Evolutionary conservation across 805 yeast genomes (phyloP), one percentile per base, ranked within the genome.

Genomic region (Hanseniaspora nectarophila): DNA sequence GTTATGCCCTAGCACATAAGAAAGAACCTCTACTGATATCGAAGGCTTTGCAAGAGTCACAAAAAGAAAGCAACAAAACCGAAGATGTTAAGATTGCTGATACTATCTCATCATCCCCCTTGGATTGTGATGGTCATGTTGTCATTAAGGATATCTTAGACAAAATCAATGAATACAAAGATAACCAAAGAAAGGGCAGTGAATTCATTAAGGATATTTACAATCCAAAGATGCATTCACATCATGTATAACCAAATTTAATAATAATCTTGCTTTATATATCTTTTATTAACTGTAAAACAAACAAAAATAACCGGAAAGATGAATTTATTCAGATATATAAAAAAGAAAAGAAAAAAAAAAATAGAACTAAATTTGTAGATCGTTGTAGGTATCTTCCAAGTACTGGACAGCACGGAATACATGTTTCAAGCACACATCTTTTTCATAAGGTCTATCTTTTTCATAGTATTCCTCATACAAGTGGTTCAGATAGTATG

Each of bases 11-110:
- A 18, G 23, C 35, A 15, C 50, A 46, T 29, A 39, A 26, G 26
- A 39, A 39, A 18, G 46, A 40, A 26, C 54, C 54, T 5, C 16
- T 51, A 9, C 15, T 51, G 51, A 45, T 51, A 9, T 44, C 50
- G 3, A 31, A 28, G 9, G 16, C 4, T 7, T 32, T 48, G 8
- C 44, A 47, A n/a, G 39, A 38, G 15, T 15, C 44, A 2, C 51
- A 47, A 21, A 29, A 13, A 18, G 37, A 40, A 2, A 48, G 34
- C 15, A 48, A 48, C 5, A 38, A 48, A 33, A 26, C 24, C 4
- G 45, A 48, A 7, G 43, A 39, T 32, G 38, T n/a, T 6, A 20
- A 20, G 20, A 23, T 28, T 8, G 16, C 20, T 2, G 52, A 37
- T 9, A 24, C 31, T 9, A 48, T 48, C 9, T 48, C 52, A 2